Evolutionary conservation across 1,139 yeast species (phyloP), one percentile per base, ranked within the genome.

Genomic region (Chernovozyma sophiae-reginae): DNA sequence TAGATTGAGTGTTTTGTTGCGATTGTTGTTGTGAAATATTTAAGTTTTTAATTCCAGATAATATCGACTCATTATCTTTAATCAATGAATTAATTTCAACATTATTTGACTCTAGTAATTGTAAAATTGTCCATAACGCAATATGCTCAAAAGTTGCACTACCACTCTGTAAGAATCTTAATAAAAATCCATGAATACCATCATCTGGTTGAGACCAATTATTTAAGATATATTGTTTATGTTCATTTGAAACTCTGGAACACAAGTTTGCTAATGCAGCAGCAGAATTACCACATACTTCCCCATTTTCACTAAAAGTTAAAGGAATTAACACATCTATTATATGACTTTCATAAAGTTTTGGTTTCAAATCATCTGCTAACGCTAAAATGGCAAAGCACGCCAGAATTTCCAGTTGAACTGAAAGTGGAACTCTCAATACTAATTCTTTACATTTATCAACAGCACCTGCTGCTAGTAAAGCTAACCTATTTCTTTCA

Each of bases 61-160:
- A 68, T 15, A 79, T 73, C n/a, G 77, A 66, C 44, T 68, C 74
- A 52, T 79, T 77, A 38, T 68, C 77, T 53, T 81, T 81, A 33
- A 84, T 79, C 50, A 78, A 68, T 8, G 74, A 66, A 43, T 78
- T 77, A 38, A 92, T 77, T 41, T 84, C 84, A 35, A 65, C 63
- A 55, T 89, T 86, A 52, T 85, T 87, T 39, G 95, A 81, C 63
- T 92, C 99, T 46, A 94, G 73, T 46, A 92, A 74, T 65, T 92
- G 98, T 51, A 90, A 72, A 47, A 90, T 85, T 36, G 97, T 90
- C 99, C 99, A 92, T 43, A 90, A 77, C 1, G 98, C 97, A 62
- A 92, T 92, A 58, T 92, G 98, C 63, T 92, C 97, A 62, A 92
- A 94, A 0, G 97, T 92, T n/a, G 95, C 86, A 58, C 90, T 92